A percentile compares a stretch with the other conserved stretches of the same genome.
Conservation (phyloP, 257 asterid genomes). For the Nyctanthes arbortristis region DNA sequence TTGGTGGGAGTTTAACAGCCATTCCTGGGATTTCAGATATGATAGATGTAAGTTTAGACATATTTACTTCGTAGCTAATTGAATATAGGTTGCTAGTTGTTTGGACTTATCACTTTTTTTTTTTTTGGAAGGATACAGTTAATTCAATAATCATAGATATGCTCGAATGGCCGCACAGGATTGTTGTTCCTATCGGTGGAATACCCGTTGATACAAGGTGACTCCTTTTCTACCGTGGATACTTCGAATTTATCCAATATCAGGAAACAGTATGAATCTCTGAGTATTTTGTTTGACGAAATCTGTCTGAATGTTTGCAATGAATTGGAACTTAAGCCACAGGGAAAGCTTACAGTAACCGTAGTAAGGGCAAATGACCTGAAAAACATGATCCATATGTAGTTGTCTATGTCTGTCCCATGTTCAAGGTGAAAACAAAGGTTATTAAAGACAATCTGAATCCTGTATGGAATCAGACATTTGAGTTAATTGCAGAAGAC, state of each 20-base stretch:
- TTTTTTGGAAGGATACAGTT: constrained; percentile 81
- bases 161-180: constrained; percentile 99
- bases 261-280: too few relatives aligned
- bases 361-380: constrained; percentile 67
- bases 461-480: constrained; percentile 84
- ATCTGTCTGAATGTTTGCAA: constrained; percentile 42
- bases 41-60: constrained; percentile 75
- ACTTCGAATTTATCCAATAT: too few relatives aligned
- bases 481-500: constrained; percentile 87
- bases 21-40: constrained; percentile 69
- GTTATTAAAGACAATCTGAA: constrained; percentile 86
- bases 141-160: constrained; percentile 74
- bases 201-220: constrained; percentile 78
- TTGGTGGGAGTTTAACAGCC: constrained; percentile 17
- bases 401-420: constrained; percentile 71
- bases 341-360: constrained; percentile 74
- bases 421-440: constrained; percentile 87
- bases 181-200: constrained; percentile 97
- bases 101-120: constrained; percentile 34
- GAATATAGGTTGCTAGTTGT: constrained; percentile 14
- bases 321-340: constrained; percentile 97
- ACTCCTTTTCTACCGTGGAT: constrained; percentile 16
- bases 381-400: constrained; percentile 93
- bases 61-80: constrained; percentile 7
- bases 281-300: not conserved